Conservation (phyloP, 441 rosid species). For the Pelargonium citronellum region DNA sequence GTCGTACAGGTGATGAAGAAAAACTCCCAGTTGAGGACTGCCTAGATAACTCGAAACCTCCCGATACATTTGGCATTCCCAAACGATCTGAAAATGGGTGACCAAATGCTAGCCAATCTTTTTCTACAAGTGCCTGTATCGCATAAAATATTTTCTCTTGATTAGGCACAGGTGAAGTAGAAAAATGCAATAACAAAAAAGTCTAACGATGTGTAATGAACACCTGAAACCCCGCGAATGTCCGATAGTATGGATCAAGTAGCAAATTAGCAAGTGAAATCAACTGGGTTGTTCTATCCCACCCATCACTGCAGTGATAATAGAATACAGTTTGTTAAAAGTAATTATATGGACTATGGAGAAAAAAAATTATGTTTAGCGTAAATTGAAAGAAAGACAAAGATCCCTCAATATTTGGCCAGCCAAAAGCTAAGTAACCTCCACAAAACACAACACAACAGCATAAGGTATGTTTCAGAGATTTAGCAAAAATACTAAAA, state of each 20-base stretch:
- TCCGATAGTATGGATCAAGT: slow-evolving; percentile 94
- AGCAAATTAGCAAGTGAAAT: slow-evolving; percentile 86
- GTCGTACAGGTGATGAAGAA: slow-evolving; percentile 61
- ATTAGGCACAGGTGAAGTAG: neutral
- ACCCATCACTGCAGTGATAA: slow-evolving; percentile 74
- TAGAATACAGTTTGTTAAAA: slow-evolving; percentile 7
- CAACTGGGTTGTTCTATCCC: slow-evolving; percentile 99
- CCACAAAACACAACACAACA: neutral
- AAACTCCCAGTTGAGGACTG: slow-evolving; percentile 73
- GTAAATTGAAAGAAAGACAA: neutral
- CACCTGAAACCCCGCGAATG: slow-evolving; percentile 98
- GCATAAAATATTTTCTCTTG: neutral
- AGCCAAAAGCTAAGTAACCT: neutral
- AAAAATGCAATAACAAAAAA: neutral
- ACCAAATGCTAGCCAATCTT: slow-evolving; percentile 98
- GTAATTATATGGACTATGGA: neutral
- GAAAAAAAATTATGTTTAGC: neutral
- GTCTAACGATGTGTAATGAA: slow-evolving; percentile 1
- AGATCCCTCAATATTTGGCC: neutral
- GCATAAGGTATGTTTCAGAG: neutral
- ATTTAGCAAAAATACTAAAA: neutral
- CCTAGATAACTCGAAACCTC: slow-evolving; percentile 62
- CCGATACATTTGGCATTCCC: slow-evolving; percentile 75
- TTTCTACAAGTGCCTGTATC: slow-evolving; percentile 82
- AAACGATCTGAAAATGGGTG: slow-evolving; percentile 95